Evolutionary conservation across 352 stramenopile species (phyloP).

Genomic region (Phytophthora crassamura): DNA sequence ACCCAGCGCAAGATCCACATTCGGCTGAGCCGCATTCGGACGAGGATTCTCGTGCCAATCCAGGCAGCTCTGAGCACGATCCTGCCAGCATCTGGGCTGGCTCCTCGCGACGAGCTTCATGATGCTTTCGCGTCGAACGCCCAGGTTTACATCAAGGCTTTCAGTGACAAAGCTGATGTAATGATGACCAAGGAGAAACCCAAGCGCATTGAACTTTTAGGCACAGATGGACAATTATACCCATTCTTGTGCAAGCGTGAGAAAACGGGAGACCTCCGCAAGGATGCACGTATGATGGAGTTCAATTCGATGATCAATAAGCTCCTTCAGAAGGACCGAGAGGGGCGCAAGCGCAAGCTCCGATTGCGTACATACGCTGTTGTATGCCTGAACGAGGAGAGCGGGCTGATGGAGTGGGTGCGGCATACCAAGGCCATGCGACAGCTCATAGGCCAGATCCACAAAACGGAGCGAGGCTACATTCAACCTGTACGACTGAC

Average conservation of each 20-base stretch:
- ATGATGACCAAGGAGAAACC: slow-evolving; percentile 99
- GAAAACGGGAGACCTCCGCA: slow-evolving; percentile 98
- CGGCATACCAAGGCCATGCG: slow-evolving; percentile 95
- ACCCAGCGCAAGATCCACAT: slow-evolving; percentile 84
- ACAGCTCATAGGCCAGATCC: slow-evolving; percentile 86
- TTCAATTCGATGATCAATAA: slow-evolving; percentile 99
- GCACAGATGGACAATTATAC: slow-evolving; percentile 78
- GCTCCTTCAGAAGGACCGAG: slow-evolving; percentile 93
- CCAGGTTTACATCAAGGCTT: slow-evolving; percentile 89
- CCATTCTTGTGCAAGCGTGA: slow-evolving; percentile 97
- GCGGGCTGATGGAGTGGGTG: slow-evolving; percentile 99
- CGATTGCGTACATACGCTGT: slow-evolving; percentile 98
- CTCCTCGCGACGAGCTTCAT: slow-evolving; percentile 59
- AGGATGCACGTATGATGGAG: slow-evolving; percentile 99
- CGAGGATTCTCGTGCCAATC: slow-evolving; percentile 80
- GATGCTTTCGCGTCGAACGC: slow-evolving; percentile 67
- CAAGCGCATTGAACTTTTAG: slow-evolving; percentile 96
- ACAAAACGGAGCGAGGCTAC: slow-evolving; percentile 88
- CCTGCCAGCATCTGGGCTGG: slow-evolving; percentile 67
- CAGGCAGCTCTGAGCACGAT: slow-evolving; percentile 81
- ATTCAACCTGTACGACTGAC: slow-evolving; percentile 82
- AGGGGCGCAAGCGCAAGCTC: slow-evolving; percentile 92
- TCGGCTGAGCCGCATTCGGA: slow-evolving; percentile 70
- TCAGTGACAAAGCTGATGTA: slow-evolving; percentile 93
- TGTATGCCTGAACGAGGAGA: slow-evolving; percentile 99